These are phyloP conservation scores for Calonectria hawksworthii DNA, from an alignment of 2,329 filamentous ascomycete genomes.

Conservation along the genomic window DNA sequence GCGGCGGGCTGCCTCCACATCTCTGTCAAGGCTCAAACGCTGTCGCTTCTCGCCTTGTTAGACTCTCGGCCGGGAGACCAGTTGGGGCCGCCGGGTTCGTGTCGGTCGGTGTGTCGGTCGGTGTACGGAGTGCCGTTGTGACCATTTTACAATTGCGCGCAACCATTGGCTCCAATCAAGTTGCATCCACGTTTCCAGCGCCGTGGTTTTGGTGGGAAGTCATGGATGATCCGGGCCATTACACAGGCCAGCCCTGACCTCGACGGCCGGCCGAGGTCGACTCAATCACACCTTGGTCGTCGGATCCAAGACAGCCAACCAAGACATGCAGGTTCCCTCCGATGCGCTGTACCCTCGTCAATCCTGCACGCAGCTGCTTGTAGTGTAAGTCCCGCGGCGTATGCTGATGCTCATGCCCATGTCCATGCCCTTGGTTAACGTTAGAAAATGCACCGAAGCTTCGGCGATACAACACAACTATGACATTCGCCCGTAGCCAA, in stretches of 20 bases:
- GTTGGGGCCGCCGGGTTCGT: not conserved
- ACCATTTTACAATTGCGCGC: not conserved
- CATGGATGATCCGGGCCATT: slow-evolving; percentile 35
- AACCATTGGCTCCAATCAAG: slow-evolving; percentile 30
- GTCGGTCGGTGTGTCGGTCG: slow-evolving; percentile 12
- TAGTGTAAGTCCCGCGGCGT: slow-evolving; percentile 1
- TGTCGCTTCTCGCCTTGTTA: slow-evolving; percentile 22
- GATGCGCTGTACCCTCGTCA: slow-evolving; percentile 14
- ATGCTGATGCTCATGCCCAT: slow-evolving; percentile 20
- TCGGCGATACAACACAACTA: slow-evolving; percentile 23
- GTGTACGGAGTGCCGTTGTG: slow-evolving; percentile 1
- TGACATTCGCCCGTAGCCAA: not conserved
- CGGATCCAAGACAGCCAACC: slow-evolving; percentile 21
- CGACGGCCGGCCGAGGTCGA: slow-evolving; percentile 11
- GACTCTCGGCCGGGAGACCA: slow-evolving; percentile 4
- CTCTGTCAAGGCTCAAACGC: slow-evolving; percentile 19
- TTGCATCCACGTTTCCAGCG: slow-evolving; percentile 38
- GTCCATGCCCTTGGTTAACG: slow-evolving; percentile 15
- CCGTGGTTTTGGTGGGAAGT: slow-evolving; percentile 39
- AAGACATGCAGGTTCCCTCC: slow-evolving; percentile 31
- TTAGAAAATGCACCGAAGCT: slow-evolving; percentile 22
- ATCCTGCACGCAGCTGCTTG: slow-evolving; percentile 12
- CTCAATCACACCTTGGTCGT: slow-evolving; percentile 11
- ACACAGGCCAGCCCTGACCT: slow-evolving; percentile 17
- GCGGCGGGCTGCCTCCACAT: slow-evolving; percentile 41